Evolutionary conservation across 805 yeast species (phyloP).

Genomic region (Monosporozyma yasuniensis): DNA sequence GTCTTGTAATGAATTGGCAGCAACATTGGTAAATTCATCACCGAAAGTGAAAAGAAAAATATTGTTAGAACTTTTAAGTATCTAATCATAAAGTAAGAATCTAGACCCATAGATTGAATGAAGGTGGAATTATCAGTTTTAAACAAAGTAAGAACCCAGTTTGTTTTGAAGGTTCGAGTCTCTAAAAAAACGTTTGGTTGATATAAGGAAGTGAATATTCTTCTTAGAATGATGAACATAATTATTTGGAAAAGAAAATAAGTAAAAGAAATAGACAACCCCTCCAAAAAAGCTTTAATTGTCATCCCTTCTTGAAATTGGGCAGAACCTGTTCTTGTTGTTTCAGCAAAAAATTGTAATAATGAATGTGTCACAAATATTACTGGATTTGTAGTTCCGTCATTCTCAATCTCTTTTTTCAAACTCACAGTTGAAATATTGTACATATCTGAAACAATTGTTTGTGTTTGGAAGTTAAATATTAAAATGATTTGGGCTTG

Average conservation of each 20-base stretch:
- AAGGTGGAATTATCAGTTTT: constrained; percentile 36
- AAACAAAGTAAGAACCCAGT: constrained; percentile 19
- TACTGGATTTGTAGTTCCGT: neutral
- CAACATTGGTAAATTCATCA: constrained; percentile 48
- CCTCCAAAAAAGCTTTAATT: constrained; percentile 44
- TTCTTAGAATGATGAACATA: constrained; percentile 33
- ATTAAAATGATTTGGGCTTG: too few relatives aligned
- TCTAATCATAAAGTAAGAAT: constrained; percentile 65
- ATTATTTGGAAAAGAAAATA: constrained; percentile 46
- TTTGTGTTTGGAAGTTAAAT: neutral
- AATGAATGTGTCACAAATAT: constrained; percentile 3
- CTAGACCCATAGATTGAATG: constrained; percentile 43
- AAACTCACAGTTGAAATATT: neutral
- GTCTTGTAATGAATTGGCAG: constrained; percentile 50
- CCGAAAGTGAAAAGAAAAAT: constrained; percentile 44
- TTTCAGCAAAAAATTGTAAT: constrained; percentile 34
- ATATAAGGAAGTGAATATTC: constrained; percentile 36
- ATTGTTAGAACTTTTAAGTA: constrained; percentile 44
- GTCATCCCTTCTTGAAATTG: constrained; percentile 52
- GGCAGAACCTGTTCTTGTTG: constrained; percentile 50
- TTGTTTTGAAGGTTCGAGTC: neutral
- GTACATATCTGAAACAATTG: neutral
- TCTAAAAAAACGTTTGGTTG: constrained; percentile 37
- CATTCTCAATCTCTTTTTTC: neutral
- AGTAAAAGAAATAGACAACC: constrained; percentile 45